Evolutionary conservation across 176 grass and related monocot genomes (phyloP), one percentile per base, ranked within the genome.

Genomic region (Calamus simplicifolius): DNA sequence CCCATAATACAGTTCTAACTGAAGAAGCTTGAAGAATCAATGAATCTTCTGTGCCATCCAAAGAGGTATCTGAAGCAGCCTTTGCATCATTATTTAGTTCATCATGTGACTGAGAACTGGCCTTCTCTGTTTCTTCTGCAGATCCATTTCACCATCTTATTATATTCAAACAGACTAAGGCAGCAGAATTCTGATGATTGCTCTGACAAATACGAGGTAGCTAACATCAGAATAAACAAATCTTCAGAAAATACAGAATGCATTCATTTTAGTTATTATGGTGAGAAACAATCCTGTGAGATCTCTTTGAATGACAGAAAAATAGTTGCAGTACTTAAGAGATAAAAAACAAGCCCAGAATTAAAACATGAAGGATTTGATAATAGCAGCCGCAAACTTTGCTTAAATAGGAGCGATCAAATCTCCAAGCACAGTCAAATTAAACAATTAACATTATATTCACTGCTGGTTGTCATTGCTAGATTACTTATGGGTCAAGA

Each of bases 1-100:
- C 79, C 72, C 79, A 82, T 23, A 82, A 58, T 49, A 82, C 79
- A 67, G 58, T 75, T 82, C 68, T 82, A 43, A 71, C 25, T 62
- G 79, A 67, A 72, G 79, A 76, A 35, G 64, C 28, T 71, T 66
- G 71, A 16, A 16, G 29, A 59, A 51, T 66, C 43, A 52, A 31
- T 56, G 31, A 5, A 63, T 73, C 63, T 16, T 69, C 5, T 50
- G 27, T 64, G 3, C 59, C 57, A 50, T 49, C 29, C 63, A 21
- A 25, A 57, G 27, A 16, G 15, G 70, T 27, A 62, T 74, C 57
- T 65, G 59, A 49, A 25, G 53, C 5, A 56, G 60, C 62, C 29
- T 25, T 50, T 63, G 31, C 21, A 61, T 67, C 73, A 51, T 16
- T 23, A 29, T 76, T 62, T 82, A 72, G 17, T 65, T 67, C 68